These are phyloP conservation scores for Colletotrichum tropicicola DNA, from an alignment of 2,329 filamentous ascomycete species.

Conservation along the genomic window DNA sequence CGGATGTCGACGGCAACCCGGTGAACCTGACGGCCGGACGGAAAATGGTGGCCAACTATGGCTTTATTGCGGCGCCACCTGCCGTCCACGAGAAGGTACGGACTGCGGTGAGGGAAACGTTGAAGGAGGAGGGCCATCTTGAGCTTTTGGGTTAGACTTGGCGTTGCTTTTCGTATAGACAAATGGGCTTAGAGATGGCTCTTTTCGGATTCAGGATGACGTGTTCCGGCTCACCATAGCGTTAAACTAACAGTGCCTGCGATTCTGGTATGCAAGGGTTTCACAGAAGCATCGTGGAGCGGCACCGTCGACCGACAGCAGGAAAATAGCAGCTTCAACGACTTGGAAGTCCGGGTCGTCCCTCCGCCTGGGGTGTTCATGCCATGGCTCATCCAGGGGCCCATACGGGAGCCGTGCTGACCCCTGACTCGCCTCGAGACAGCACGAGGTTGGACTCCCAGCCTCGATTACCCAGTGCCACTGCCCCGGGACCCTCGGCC, in stretches of 20 bases:
- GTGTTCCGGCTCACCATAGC: background rate
- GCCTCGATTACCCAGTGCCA: background rate
- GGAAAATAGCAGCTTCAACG: too few species aligned
- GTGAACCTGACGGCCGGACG: constrained; percentile 61
- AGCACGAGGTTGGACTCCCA: too few species aligned
- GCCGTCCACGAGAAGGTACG: constrained; percentile 54
- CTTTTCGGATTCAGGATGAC: background rate
- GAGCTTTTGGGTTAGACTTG: constrained; percentile 36
- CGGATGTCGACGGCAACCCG: constrained; percentile 59
- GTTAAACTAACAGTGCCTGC: too few species aligned
- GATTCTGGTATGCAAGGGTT: too few species aligned
- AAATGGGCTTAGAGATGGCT: background rate
- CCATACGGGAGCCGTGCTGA: too few species aligned
- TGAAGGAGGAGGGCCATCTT: constrained; percentile 43
- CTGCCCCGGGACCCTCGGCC: background rate
- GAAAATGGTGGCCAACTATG: constrained; percentile 59
- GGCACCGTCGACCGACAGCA: too few species aligned
- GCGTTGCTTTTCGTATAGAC: background rate
- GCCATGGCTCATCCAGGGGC: too few species aligned
- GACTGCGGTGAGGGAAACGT: constrained; percentile 42
- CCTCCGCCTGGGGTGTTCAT: too few species aligned
- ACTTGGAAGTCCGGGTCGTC: too few species aligned
- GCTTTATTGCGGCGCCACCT: constrained; percentile 63
- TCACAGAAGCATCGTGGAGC: too few species aligned
- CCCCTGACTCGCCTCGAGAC: too few species aligned